A percentile compares a stretch with the other conserved stretches of the same genome.
phyloP scores from a whole-genome alignment of 176 grass and related monocot species.

The Eleusine indica region DNA sequence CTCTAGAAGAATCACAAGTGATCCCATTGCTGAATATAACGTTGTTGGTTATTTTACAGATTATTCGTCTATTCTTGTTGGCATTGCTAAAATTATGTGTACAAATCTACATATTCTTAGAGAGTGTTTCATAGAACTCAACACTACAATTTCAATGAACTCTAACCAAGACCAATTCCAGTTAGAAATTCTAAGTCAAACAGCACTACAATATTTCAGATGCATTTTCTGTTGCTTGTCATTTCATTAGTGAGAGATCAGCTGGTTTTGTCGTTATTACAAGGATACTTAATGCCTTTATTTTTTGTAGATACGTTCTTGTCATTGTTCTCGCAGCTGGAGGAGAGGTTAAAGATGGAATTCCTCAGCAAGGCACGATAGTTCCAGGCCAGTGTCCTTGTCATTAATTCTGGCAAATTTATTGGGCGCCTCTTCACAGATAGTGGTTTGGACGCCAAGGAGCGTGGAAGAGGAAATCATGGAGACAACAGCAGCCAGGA shows the following conservation, averaged over 20 bases:
- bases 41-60: background rate
- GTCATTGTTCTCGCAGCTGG: slow-evolving; percentile 61
- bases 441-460: slow-evolving; percentile 18
- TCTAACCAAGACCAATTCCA: background rate
- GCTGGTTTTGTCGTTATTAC: background rate
- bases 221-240: background rate
- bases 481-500: slow-evolving; percentile 16
- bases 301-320: slow-evolving; percentile 64
- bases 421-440: background rate
- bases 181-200: background rate
- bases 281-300: background rate
- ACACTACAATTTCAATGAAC: background rate
- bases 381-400: background rate
- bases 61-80: background rate
- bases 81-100: background rate
- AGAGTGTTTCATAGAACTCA: background rate
- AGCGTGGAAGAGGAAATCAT: slow-evolving; percentile 13
- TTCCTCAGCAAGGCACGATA: slow-evolving; percentile 46
- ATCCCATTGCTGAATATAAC: background rate
- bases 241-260: background rate
- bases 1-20: background rate
- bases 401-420: background rate
- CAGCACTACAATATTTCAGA: background rate
- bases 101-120: background rate
- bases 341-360: slow-evolving; percentile 60